phyloP scores from a whole-genome alignment of 2,329 filamentous ascomycete species.

The Penicillium carneum region DNA sequence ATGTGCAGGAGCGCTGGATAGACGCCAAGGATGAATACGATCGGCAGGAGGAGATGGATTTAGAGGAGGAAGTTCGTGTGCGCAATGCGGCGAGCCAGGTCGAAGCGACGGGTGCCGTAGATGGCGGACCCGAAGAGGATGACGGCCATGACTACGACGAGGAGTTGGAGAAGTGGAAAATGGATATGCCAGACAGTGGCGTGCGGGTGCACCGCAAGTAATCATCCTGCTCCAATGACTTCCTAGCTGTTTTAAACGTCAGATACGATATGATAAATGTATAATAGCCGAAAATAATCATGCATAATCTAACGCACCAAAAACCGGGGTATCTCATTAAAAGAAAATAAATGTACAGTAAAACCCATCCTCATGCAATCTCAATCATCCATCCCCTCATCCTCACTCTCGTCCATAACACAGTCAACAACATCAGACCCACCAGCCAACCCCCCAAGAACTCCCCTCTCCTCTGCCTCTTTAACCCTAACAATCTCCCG shows the following conservation, averaged over 20 bases:
- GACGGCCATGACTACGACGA: slow-evolving; percentile 28
- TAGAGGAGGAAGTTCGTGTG: slow-evolving; percentile 74
- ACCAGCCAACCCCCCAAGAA: slow-evolving; percentile 50
- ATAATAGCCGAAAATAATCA: slow-evolving; percentile 16
- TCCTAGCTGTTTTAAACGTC: slow-evolving; percentile 10
- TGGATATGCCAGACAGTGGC: slow-evolving; percentile 65
- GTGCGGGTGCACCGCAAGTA: slow-evolving; percentile 74
- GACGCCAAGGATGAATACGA: slow-evolving; percentile 90
- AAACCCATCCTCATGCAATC: slow-evolving; percentile 13
- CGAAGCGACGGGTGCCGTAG: slow-evolving; percentile 33
- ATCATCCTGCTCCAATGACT: slow-evolving; percentile 48
- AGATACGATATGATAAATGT: slow-evolving; percentile 29
- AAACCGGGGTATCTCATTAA: slow-evolving; percentile 18
- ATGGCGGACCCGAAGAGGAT: slow-evolving; percentile 49
- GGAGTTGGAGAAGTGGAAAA: slow-evolving; percentile 39
- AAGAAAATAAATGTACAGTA: slow-evolving; percentile 7
- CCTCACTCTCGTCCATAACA: slow-evolving; percentile 57
- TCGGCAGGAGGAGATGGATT: slow-evolving; percentile 74
- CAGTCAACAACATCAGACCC: slow-evolving; percentile 53
- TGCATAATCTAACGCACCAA: slow-evolving; percentile 3
- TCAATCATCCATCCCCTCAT: slow-evolving; percentile 55
- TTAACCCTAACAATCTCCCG: slow-evolving; percentile 72
- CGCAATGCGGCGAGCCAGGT: slow-evolving; percentile 47
- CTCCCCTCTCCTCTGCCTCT: slow-evolving; percentile 57
- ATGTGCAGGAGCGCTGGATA: slow-evolving; percentile 95